Evolutionary conservation across 208 protist species (phyloP).

Genomic region (Naegleria fowleri): DNA sequence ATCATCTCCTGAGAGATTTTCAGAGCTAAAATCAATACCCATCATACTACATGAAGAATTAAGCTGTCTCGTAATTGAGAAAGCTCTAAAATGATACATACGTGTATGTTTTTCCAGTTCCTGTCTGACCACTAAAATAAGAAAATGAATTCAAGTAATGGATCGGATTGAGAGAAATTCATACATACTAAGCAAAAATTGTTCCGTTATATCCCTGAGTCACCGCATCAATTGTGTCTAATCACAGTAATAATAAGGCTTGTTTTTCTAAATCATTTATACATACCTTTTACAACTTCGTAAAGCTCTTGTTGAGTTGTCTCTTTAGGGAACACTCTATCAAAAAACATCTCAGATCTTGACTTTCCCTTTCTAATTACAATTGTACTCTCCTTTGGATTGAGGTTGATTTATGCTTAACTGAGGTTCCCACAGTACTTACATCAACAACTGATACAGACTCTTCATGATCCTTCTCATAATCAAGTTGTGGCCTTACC

Average conservation of each 20-base stretch:
- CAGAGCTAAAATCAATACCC: neutral
- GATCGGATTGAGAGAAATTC: too few relatives aligned
- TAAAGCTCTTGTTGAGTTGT: conserved; percentile 73
- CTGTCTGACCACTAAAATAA: conserved; percentile 43
- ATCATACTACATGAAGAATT: neutral
- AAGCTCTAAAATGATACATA: neutral
- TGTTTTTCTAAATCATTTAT: conserved; percentile 82
- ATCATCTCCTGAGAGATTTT: neutral
- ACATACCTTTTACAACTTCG: conserved; percentile 64
- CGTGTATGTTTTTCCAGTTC: conserved; percentile 36
- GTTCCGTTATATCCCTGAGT: conserved; percentile 9
- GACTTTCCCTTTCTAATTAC: conserved; percentile 17
- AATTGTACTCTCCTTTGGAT: neutral
- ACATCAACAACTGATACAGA: conserved; percentile 35
- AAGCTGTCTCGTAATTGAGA: neutral
- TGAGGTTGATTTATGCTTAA: neutral
- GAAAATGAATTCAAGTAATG: neutral
- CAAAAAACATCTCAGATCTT: conserved; percentile 46
- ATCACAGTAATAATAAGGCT: conserved; percentile 51
- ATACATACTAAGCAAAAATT: conserved; percentile 21
- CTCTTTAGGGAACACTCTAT: conserved; percentile 47
- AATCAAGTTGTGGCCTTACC: conserved; percentile 66
- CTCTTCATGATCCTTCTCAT: conserved; percentile 57
- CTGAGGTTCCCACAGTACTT: neutral
- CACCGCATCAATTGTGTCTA: neutral